A percentile compares a stretch with the other conserved stretches of the same genome.
Evolutionary conservation across 2,329 filamentous ascomycete genomes (phyloP).

Genomic region (Chaetomium globosum): DNA sequence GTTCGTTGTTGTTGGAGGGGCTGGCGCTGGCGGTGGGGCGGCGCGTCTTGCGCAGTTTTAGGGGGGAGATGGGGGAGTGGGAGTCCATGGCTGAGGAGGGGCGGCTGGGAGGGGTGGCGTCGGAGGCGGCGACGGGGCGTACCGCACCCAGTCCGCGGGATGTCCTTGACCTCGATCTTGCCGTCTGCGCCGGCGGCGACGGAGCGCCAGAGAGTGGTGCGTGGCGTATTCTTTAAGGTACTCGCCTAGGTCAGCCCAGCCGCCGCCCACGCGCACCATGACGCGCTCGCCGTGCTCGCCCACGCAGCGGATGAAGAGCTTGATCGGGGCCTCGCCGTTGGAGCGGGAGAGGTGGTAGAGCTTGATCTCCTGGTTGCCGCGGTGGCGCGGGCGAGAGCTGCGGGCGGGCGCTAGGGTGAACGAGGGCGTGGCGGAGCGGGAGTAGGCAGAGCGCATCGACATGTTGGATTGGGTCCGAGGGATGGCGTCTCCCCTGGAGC

Average conservation of each 20-base stretch:
- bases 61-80: slow-evolving; percentile 49
- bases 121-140: slow-evolving; percentile 35
- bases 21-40: slow-evolving; percentile 39
- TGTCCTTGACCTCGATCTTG: slow-evolving; percentile 59
- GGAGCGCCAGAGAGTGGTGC: slow-evolving; percentile 80
- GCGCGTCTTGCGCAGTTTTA: slow-evolving; percentile 59
- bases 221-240: slow-evolving; percentile 91
- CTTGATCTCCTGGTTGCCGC: slow-evolving; percentile 73
- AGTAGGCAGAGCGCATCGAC: slow-evolving; percentile 46
- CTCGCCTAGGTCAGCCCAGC: slow-evolving; percentile 96
- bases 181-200: slow-evolving; percentile 51
- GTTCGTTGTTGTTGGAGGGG: slow-evolving; percentile 39
- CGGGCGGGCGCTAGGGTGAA: slow-evolving; percentile 70
- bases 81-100: slow-evolving; percentile 44
- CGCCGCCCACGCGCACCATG: slow-evolving; percentile 96
- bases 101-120: slow-evolving; percentile 43
- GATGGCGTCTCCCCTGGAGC: slow-evolving; percentile 47
- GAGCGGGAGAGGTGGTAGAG: slow-evolving; percentile 88
- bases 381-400: slow-evolving; percentile 52
- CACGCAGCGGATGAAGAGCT: slow-evolving; percentile 89
- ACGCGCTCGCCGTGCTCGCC: slow-evolving; percentile 88
- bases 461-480: slow-evolving; percentile 54
- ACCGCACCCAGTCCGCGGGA: slow-evolving; percentile 39
- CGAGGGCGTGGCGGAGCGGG: slow-evolving; percentile 64
- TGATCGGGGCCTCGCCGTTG: slow-evolving; percentile 84